Percentiles rank a stretch among this genome's conserved stretches.
Evolutionary conservation across 305 asterid species (phyloP).

Genomic region (Fraxinus sp.): DNA sequence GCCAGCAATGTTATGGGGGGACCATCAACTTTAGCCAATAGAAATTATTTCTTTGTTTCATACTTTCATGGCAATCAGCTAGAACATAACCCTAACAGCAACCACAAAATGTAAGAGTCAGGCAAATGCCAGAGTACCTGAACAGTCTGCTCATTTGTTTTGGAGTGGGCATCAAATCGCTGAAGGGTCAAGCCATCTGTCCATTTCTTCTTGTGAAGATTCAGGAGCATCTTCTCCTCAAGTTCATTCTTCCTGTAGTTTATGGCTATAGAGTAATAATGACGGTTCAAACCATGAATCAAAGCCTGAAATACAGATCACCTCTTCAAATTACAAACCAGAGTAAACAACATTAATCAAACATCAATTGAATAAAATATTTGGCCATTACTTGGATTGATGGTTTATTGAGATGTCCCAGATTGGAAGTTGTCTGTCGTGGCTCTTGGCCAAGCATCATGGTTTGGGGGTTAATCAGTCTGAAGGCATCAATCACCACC

Average conservation of each 20-base stretch:
- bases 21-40: neutral
- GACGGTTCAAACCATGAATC: slow-evolving; percentile 95
- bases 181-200: slow-evolving; percentile 89
- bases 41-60: neutral
- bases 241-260: slow-evolving; percentile 96
- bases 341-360: neutral
- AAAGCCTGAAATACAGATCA: slow-evolving; percentile 62
- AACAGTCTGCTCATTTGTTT: slow-evolving; percentile 91
- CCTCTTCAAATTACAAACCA: slow-evolving; percentile 23
- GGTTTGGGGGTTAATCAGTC: slow-evolving; percentile 92
- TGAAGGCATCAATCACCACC: slow-evolving; percentile 97
- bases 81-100: neutral
- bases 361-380: neutral
- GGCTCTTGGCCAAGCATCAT: slow-evolving; percentile 99
- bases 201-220: slow-evolving; percentile 98
- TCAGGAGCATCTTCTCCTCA: slow-evolving; percentile 97
- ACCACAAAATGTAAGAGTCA: neutral
- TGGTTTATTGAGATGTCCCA: slow-evolving; percentile 95
- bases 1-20: neutral
- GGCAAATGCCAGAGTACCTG: slow-evolving; percentile 48
- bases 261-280: slow-evolving; percentile 93
- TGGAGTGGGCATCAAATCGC: slow-evolving; percentile 88
- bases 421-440: slow-evolving; percentile 93
- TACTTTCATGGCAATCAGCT: neutral
- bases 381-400: slow-evolving; percentile 70